Base-by-base conservation (phyloP, 176 grass and related monocot species). In the Zea luxurians region DNA sequence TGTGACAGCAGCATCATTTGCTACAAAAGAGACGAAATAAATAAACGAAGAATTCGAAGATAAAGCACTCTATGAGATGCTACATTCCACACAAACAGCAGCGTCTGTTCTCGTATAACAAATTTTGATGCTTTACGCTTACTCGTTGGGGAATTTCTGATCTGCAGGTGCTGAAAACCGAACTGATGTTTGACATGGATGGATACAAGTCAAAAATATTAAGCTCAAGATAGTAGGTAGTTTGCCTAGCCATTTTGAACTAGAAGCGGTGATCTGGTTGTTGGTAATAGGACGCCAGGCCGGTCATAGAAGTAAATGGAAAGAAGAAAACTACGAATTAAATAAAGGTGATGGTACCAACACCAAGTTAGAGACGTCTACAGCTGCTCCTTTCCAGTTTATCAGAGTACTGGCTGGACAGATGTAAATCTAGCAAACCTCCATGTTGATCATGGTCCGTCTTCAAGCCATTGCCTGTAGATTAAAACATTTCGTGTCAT, bases 401-500 rank as follows among this genome's bases (percentile, higher is more conserved):
- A 78, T 70, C 17, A 16, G 49, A 54, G 17, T 64, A 78, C 41
- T 66, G 48, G 41, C 41, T 78, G 77, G 37, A 82, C 18, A 64
- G 36, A 58, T 57, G 71, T 48, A 76, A 45, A 10, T 78, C 73
- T 8, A 36, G 10, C 78, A 71, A 70, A 70, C 38, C 54, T 61
- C 41, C 41, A 49, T 6, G 15, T 48, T 18, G 64, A 58, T 37
- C 15, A 49, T 4, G 35, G 49, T 35, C 60, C 43, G 7, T 61
- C 34, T 66, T 73, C 74, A 78, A 82, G 74, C 49, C 49, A 83
- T 42, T 52, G 77, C 79, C 79, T 82, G 85, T 58, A 63, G 71
- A 73, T 59, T 12, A 49, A 64, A 67, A 66, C 52, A 76, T 15
- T 35, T 44, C 13, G 78, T 21, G 60, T 15, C 35, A 83, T 15